Base-by-base conservation (phyloP, 2,329 filamentous ascomycete species). In the Lecanosticta acicola region DNA sequence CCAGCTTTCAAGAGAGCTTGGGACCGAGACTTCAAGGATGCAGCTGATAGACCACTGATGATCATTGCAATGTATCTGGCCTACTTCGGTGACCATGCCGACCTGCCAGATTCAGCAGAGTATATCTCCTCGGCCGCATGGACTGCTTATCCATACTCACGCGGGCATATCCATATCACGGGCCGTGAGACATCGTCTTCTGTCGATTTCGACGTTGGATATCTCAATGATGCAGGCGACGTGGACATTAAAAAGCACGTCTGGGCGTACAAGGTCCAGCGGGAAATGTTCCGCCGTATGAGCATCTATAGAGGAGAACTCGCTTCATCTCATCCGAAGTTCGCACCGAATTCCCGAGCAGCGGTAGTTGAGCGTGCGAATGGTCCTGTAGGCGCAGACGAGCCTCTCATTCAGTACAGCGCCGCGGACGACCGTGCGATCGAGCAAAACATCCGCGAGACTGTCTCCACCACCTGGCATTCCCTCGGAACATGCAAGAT, bases 211-310 rank as follows among this genome's bases (percentile, higher is more conserved):
- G 51, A 59, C 19, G 48, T 53, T 9, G 58, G 57, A 4, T 59
- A 54, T 36, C 70, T 84, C 32, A 71, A 63, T 2, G 74, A 82
- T 37, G 54, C 65, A 8, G 64, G 80, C 48, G 72, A 76, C 1
- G 42, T 57, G 13, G 54, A 56, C 24, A 59, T 79, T n/a, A 75
- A 75, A 58, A 77, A 73, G 56, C 73, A 78, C 5, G 56, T 80
- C 8, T 83, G 79, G 79, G 72, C 68, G 0, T 85, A 85, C 67
- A 85, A 85, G 64, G 76, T 74, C n/a, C n/a, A n/a, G n/a, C n/a
- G n/a, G 57, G 79, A 82, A 61, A 72, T 83, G 40, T 66, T 71
- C 11, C 75, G 80, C 4, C 73, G 78, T 4, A 75, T 76, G 53
- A 61, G n/a, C n/a, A n/a, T n/a, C n/a, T n/a, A 74, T 59, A 61